phyloP scores from a whole-genome alignment of 164 flowering plant species.

The Piper betle region DNA sequence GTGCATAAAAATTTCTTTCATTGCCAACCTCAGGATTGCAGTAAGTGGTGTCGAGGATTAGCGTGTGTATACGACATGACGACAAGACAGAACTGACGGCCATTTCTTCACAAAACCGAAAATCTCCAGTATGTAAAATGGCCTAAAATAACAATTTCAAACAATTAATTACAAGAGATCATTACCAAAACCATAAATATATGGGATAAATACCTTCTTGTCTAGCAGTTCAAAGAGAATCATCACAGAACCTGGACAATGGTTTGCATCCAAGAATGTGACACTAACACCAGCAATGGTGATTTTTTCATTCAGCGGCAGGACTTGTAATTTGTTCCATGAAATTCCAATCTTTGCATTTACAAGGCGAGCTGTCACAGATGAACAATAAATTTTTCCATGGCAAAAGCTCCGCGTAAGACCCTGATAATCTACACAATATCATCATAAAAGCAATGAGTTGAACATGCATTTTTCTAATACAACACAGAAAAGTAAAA shows the following conservation, averaged over 20 bases:
- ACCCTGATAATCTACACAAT: conserved; percentile 79
- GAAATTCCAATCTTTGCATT: conserved; percentile 81
- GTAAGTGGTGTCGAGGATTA: conserved; percentile 92
- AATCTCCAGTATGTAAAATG: conserved; percentile 88
- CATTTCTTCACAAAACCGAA: conserved; percentile 66
- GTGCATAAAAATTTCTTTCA: neutral
- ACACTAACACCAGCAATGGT: conserved; percentile 54
- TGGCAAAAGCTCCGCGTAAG: conserved; percentile 78
- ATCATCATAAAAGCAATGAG: neutral
- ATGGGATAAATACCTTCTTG: conserved; percentile 48
- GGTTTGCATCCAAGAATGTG: conserved; percentile 85
- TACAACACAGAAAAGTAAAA: too few species aligned
- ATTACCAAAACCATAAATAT: conserved; percentile 1
- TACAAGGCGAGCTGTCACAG: conserved; percentile 70
- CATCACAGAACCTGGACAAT: conserved; percentile 86
- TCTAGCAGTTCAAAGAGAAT: conserved; percentile 83
- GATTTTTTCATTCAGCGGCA: conserved; percentile 66
- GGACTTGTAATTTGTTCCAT: conserved; percentile 57
- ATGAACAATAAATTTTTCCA: conserved; percentile 82
- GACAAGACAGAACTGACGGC: conserved; percentile 22
- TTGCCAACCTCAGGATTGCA: conserved; percentile 70
- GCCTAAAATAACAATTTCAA: conserved; percentile 23
- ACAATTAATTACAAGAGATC: neutral
- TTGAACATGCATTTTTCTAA: neutral
- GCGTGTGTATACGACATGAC: conserved; percentile 41